Evolutionary conservation across 192 early-diverging fungal genomes (phyloP).

Genomic region (Ambispora gerdemannii): DNA sequence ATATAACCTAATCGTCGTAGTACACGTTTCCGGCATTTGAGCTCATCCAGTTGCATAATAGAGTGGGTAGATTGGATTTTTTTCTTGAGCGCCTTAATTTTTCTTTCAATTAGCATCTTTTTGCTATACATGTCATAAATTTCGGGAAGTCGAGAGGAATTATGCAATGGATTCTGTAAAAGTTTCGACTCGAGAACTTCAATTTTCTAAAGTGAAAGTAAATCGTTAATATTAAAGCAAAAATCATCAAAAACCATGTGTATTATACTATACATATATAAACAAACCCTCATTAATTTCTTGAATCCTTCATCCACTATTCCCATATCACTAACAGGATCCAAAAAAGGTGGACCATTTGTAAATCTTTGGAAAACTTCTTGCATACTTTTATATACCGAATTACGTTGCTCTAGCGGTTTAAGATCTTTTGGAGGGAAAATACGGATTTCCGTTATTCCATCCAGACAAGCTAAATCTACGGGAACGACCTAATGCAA

Average conservation of each 20-base stretch:
- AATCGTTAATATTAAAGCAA: not conserved
- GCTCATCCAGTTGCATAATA: conserved; percentile 89
- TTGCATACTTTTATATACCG: conserved; percentile 61
- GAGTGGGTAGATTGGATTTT: conserved; percentile 74
- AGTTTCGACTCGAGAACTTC: conserved; percentile 69
- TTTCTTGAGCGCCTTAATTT: conserved; percentile 68
- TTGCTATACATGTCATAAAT: conserved; percentile 61
- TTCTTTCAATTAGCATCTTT: conserved; percentile 58
- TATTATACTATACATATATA: conserved; percentile 38
- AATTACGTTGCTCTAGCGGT: conserved; percentile 54
- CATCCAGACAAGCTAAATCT: conserved; percentile 67
- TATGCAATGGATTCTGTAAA: conserved; percentile 57
- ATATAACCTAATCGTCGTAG: conserved; percentile 90
- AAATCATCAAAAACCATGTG: not conserved
- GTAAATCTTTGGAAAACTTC: conserved; percentile 73
- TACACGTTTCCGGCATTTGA: conserved; percentile 86
- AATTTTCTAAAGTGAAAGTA: conserved; percentile 50
- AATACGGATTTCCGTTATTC: conserved; percentile 71
- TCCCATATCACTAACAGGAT: conserved; percentile 85
- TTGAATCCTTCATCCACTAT: conserved; percentile 78
- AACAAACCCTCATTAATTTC: conserved; percentile 58
- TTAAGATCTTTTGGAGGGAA: conserved; percentile 70
- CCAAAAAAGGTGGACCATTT: conserved; percentile 77
- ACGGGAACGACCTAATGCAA: conserved; percentile 65
- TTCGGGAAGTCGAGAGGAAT: conserved; percentile 49